These are phyloP conservation scores for Nakaseomyces nivariensis DNA, from an alignment of 1,139 yeast genomes.

Conservation along the genomic window DNA sequence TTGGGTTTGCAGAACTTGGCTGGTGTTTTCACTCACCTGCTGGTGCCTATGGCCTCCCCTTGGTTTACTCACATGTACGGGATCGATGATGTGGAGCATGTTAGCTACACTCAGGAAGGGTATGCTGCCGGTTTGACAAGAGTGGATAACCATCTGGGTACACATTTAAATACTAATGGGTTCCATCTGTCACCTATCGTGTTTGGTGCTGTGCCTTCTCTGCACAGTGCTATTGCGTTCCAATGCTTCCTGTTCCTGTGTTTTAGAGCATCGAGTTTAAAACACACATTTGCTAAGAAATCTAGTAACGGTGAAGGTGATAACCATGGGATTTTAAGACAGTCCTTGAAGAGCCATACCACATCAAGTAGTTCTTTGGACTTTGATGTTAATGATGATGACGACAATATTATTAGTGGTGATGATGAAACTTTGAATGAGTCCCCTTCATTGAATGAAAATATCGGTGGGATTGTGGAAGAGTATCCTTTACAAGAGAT, in stretches of 20 bases:
- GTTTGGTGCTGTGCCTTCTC: slow-evolving; percentile 60
- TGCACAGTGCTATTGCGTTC: slow-evolving; percentile 57
- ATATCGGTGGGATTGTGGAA: not conserved
- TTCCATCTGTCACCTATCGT: slow-evolving; percentile 61
- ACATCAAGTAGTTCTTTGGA: not conserved
- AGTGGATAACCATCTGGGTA: slow-evolving; percentile 53
- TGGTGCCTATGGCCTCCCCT: slow-evolving; percentile 62
- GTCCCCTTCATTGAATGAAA: not conserved
- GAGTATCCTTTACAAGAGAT: not conserved
- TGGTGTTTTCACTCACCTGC: slow-evolving; percentile 51
- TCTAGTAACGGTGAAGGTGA: not conserved
- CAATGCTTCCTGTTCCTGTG: slow-evolving; percentile 41
- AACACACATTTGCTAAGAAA: slow-evolving; percentile 16
- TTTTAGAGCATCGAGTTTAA: slow-evolving; percentile 19
- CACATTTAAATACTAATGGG: slow-evolving; percentile 51
- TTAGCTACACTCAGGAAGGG: slow-evolving; percentile 50
- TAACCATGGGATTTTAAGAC: not conserved
- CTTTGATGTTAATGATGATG: slow-evolving; percentile 3
- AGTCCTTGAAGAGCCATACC: not conserved
- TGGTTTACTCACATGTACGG: slow-evolving; percentile 60
- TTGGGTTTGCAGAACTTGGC: slow-evolving; percentile 50
- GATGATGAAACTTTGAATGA: not conserved
- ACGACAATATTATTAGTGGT: not conserved
- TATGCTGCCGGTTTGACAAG: slow-evolving; percentile 62
- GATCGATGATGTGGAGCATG: slow-evolving; percentile 38